Evolutionary conservation across 495 filamentous ascomycete genomes (phyloP).

Genomic region (Thermothielavioides terrestris): DNA sequence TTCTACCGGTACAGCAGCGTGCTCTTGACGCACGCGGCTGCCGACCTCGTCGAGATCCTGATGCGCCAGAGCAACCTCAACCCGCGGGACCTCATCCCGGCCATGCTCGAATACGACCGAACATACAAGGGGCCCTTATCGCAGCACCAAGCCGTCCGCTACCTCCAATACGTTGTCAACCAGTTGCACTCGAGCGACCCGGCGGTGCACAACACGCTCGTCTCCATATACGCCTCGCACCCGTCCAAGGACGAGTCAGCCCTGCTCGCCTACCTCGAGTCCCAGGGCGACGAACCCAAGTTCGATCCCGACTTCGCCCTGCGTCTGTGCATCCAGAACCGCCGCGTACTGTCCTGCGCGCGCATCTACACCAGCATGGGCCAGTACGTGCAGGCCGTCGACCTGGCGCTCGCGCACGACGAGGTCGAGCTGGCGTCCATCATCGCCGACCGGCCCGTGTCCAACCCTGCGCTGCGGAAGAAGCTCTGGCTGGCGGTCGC

Average conservation of each 20-base stretch:
- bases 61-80: constrained; percentile 89
- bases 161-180: constrained; percentile 88
- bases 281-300: constrained; percentile 54
- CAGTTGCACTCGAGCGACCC: constrained; percentile 72
- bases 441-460: constrained; percentile 79
- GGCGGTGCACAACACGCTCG: constrained; percentile 94
- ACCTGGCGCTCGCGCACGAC: constrained; percentile 78
- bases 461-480: constrained; percentile 74
- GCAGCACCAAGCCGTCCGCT: constrained; percentile 90
- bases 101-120: constrained; percentile 85
- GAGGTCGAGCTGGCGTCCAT: constrained; percentile 82
- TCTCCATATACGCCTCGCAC: constrained; percentile 91
- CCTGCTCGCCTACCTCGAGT: constrained; percentile 79
- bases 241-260: constrained; percentile 71
- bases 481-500: constrained; percentile 92
- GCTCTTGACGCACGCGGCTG: constrained; percentile 80
- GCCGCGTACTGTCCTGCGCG: constrained; percentile 84
- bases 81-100: constrained; percentile 80
- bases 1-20: constrained; percentile 95
- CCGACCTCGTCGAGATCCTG: constrained; percentile 81
- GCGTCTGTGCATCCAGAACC: constrained; percentile 86
- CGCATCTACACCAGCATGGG: constrained; percentile 96
- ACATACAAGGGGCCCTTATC: constrained; percentile 51
- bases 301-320: constrained; percentile 98
- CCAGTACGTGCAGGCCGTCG: constrained; percentile 84